Percentiles rank a stretch among this genome's conserved stretches.
phyloP scores from a whole-genome alignment of 1,284 basidiomycete species.

The Lentinula novae-zelandiae region DNA sequence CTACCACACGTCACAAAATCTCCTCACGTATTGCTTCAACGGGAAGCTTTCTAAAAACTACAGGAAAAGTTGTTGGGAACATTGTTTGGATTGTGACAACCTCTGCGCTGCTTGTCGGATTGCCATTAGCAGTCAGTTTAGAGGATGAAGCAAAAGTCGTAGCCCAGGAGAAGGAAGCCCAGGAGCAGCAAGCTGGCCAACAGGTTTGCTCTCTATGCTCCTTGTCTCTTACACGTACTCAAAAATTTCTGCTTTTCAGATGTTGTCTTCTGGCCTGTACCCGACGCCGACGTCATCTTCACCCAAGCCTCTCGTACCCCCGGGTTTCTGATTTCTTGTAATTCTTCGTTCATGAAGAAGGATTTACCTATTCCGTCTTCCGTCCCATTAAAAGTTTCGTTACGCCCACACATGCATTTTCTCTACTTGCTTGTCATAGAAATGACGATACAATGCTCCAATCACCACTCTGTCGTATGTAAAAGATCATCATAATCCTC shows the following conservation, averaged over 20 bases:
- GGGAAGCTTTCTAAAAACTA: constrained; percentile 59
- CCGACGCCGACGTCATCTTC: constrained; percentile 48
- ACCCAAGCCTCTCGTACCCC: constrained; percentile 69
- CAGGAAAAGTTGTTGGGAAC: constrained; percentile 77
- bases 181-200: constrained; percentile 91
- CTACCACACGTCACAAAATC: constrained; percentile 80
- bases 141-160: constrained; percentile 96
- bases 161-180: constrained; percentile 92
- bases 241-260: constrained; percentile 34
- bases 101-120: constrained; percentile 87
- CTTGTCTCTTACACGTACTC: constrained; percentile 18
- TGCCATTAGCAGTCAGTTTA: constrained; percentile 89
- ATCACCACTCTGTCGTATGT: constrained; percentile 1
- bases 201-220: constrained; percentile 41
- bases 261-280: constrained; percentile 63
- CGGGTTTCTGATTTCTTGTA: constrained; percentile 54
- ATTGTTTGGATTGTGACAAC: constrained; percentile 95
- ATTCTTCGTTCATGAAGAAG: not conserved
- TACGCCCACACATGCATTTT: not conserved
- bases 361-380: not conserved
- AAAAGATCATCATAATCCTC: not conserved
- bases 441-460: not conserved
- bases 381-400: not conserved
- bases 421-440: not conserved
- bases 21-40: constrained; percentile 58